Evolutionary conservation across 768 basidiomycete genomes (phyloP).

Genomic region (Mycena capillaripes): DNA sequence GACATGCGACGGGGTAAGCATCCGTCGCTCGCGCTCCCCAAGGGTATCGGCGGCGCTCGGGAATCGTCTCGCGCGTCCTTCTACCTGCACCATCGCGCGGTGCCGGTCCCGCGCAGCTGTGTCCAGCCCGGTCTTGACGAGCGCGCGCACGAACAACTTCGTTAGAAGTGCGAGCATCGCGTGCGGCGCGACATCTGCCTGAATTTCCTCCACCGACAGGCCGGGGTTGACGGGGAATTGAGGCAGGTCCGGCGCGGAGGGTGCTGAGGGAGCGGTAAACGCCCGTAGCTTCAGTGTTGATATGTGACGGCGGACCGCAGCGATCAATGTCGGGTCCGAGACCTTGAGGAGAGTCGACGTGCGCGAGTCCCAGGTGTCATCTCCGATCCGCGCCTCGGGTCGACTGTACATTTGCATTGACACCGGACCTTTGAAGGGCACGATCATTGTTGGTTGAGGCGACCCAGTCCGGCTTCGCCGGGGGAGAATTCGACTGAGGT

Average conservation of each 20-base stretch:
- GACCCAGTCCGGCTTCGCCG: not conserved
- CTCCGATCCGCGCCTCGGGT: not conserved
- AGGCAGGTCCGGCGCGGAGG: conserved; percentile 23
- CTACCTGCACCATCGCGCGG: conserved; percentile 31
- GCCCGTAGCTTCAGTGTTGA: conserved; percentile 43
- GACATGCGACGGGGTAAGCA: conserved; percentile 61
- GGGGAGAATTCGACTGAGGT: conserved; percentile 36
- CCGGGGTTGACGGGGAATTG: conserved; percentile 47
- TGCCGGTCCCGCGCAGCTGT: conserved; percentile 50
- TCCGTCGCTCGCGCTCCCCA: conserved; percentile 29
- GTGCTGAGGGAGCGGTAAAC: conserved; percentile 32
- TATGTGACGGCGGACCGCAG: conserved; percentile 48
- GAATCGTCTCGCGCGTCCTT: conserved; percentile 35
- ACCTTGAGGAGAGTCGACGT: conserved; percentile 41
- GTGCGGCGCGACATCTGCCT: conserved; percentile 54
- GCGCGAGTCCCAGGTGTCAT: conserved; percentile 30
- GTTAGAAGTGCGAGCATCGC: conserved; percentile 55
- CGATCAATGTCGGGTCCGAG: conserved; percentile 50
- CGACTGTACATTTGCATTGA: not conserved
- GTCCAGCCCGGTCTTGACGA: conserved; percentile 55
- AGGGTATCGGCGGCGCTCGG: conserved; percentile 32
- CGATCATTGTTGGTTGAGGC: conserved; percentile 1
- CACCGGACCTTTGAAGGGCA: not conserved
- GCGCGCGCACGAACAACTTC: conserved; percentile 49
- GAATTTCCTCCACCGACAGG: conserved; percentile 43